These are phyloP conservation scores for Vigna mungo DNA, from an alignment of 306 rosid genomes.

Conservation along the genomic window DNA sequence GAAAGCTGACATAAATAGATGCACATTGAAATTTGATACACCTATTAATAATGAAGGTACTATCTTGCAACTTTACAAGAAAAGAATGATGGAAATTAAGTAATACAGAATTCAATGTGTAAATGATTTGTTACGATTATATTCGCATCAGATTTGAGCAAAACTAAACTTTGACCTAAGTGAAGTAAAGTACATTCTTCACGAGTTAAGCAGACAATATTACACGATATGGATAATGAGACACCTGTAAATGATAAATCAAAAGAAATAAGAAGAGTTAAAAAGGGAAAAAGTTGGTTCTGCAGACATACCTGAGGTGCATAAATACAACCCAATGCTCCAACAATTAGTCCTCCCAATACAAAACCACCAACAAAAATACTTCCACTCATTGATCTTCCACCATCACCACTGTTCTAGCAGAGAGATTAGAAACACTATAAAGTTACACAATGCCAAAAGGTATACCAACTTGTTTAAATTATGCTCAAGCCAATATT, in stretches of 20 bases:
- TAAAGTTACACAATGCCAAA: slow-evolving; percentile 4
- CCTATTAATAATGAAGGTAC: not conserved
- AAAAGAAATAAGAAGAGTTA: slow-evolving; percentile 10
- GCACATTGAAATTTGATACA: not conserved
- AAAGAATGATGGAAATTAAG: not conserved
- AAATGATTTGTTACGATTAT: not conserved
- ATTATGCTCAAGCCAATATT: slow-evolving; percentile 8
- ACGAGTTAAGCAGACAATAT: slow-evolving; percentile 7
- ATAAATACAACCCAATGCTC: slow-evolving; percentile 66
- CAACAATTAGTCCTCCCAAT: slow-evolving; percentile 69
- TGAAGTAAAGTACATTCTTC: not conserved
- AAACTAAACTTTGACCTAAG: slow-evolving; percentile 24
- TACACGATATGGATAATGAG: not conserved
- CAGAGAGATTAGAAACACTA: slow-evolving; percentile 33
- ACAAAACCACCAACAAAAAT: slow-evolving; percentile 70
- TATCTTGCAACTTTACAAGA: slow-evolving; percentile 11
- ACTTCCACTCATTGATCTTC: slow-evolving; percentile 53
- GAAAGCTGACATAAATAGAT: slow-evolving; percentile 2
- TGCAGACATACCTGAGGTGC: slow-evolving; percentile 68
- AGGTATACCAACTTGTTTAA: not conserved
- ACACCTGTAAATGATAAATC: not conserved
- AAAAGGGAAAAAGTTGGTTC: not conserved
- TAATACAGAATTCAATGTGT: slow-evolving; percentile 5
- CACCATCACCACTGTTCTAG: slow-evolving; percentile 55
- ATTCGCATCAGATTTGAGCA: slow-evolving; percentile 13